Base-by-base conservation (phyloP, 2,329 filamentous ascomycete genomes). In the Botrytis cinerea region DNA sequence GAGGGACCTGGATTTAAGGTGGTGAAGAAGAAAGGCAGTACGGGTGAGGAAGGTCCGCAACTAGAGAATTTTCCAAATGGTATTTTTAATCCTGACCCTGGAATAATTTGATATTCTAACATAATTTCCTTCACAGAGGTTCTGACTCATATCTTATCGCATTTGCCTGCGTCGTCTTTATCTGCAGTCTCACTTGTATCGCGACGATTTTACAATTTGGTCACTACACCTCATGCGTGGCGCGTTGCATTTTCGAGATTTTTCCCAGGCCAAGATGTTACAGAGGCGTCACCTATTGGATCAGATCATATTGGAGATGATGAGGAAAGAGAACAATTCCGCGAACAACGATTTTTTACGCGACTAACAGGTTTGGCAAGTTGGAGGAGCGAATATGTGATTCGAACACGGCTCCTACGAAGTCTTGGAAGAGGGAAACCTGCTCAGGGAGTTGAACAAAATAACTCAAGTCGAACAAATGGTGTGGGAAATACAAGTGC, bases 381-480 rank as follows among this genome's bases (percentile, higher is more conserved):
- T 14, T 98, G 96, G 95, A 89, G 95, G 78, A 98, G 93, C 82
- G 96, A 99, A 82, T 99, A 98, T 80, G 92, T 98, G 66, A 84
- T 97, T 73, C 89, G 96, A 64, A 98, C 94, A 2, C 89, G 93
- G 64, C 87, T 98, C 70, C 84, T 98, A 70, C 89, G 94, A 62
- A 96, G 93, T 75, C 85, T 98, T 73, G 88, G 88, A 64, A 90
- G 93, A 74, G 96, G 95, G 69, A 97, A 95, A 80, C 94, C 95
- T 74, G 84, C 87, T 78, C 87, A 91, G 54, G 84, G 85, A 16
- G 83, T 85, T 64, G 83, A 85, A 78, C 81, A 88, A 73, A 88
- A 89, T 18, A 83, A 87, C 18, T 86, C 87, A 18, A 80, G 82
- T n/a, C 84, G 86, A n/a, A 80, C 82, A 2, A 80, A 79, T 54